These are phyloP conservation scores for Pichia sp. DNA, from an alignment of 1,139 yeast species.

Conservation along the genomic window DNA sequence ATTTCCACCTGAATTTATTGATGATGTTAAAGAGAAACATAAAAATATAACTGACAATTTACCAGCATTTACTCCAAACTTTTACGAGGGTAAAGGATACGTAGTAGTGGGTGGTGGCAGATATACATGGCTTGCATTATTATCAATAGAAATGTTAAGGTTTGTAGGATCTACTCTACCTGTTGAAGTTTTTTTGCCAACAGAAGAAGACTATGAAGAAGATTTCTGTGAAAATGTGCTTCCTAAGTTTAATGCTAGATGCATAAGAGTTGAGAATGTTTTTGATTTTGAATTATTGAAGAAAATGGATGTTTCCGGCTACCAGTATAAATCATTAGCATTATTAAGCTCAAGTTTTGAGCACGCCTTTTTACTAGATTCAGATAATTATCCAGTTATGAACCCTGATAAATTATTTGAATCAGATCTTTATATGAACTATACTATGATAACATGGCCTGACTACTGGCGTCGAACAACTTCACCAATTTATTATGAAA, in stretches of 20 bases:
- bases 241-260: conserved; percentile 43
- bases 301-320: conserved; percentile 39
- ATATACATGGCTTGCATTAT: conserved; percentile 47
- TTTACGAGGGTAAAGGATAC: conserved; percentile 44
- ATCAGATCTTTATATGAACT: conserved; percentile 21
- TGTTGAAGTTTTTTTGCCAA: conserved; percentile 53
- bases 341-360: conserved; percentile 43
- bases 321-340: conserved; percentile 49
- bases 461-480: conserved; percentile 61
- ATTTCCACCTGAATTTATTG: conserved; percentile 22
- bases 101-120: conserved; percentile 59
- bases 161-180: conserved; percentile 49
- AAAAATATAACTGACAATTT: conserved; percentile 19
- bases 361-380: conserved; percentile 43
- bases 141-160: conserved; percentile 49
- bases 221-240: conserved; percentile 42
- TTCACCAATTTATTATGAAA: conserved; percentile 48
- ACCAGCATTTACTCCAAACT: conserved; percentile 18
- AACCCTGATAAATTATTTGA: conserved; percentile 39
- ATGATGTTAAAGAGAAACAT: conserved; percentile 24
- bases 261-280: conserved; percentile 39
- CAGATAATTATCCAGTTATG: conserved; percentile 45
- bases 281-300: conserved; percentile 22
- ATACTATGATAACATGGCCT: conserved; percentile 45
- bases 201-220: conserved; percentile 40